These are phyloP conservation scores for Plasmodium reichenowi DNA, from an alignment of 169 alveolate species.

Conservation along the genomic window DNA sequence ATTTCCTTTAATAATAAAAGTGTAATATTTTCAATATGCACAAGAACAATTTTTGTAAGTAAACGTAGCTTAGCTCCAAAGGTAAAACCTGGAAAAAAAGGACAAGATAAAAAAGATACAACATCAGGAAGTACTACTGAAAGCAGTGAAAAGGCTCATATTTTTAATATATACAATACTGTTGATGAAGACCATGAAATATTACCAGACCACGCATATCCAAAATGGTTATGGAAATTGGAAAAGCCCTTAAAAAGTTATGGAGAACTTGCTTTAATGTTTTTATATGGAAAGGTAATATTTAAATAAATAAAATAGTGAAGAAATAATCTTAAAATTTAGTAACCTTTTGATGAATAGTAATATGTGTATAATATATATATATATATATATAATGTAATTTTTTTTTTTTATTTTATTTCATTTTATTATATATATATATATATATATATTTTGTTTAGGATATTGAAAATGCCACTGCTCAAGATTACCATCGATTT, in stretches of 20 bases:
- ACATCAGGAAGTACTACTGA: constrained; percentile 66
- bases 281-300: constrained; percentile 83
- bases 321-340: not conserved
- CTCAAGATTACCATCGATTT: constrained; percentile 85
- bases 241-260: constrained; percentile 85
- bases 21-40: constrained; percentile 6
- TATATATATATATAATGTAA: not conserved
- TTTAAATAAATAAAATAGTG: not conserved
- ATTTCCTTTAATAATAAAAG: constrained; percentile 2
- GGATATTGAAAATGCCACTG: constrained; percentile 82
- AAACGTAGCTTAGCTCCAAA: constrained; percentile 44
- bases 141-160: constrained; percentile 78
- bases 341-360: not conserved
- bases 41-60: constrained; percentile 50
- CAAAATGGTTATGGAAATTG: constrained; percentile 86
- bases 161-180: constrained; percentile 84
- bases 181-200: constrained; percentile 82
- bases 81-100: constrained; percentile 76
- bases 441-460: constrained; percentile 17
- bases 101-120: constrained; percentile 70
- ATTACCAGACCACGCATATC: constrained; percentile 86
- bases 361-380: not conserved
- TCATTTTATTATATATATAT: not conserved
- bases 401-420: not conserved
- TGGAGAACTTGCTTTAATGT: constrained; percentile 86